phyloP scores from a whole-genome alignment of 2,329 filamentous ascomycete genomes.

The Colletotrichum brevisporum region DNA sequence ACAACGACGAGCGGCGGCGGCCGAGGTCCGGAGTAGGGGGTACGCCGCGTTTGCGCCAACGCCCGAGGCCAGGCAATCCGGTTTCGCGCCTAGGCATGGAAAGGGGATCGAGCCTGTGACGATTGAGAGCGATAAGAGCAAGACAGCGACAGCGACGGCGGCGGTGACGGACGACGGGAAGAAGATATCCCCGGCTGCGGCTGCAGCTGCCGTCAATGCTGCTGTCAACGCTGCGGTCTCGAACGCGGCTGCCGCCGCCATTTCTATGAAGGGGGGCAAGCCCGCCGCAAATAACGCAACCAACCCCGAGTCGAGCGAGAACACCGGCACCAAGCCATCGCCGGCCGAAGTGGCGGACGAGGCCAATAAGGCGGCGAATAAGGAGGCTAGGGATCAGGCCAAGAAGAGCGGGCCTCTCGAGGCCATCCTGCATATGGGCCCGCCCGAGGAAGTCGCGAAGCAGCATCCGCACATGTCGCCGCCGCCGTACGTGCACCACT shows the following conservation, averaged over 20 bases:
- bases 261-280: conserved; percentile 27
- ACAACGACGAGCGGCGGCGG: conserved; percentile 45
- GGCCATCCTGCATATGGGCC: conserved; percentile 63
- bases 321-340: neutral
- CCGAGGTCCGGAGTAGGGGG: conserved; percentile 45
- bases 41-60: conserved; percentile 53
- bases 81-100: conserved; percentile 69
- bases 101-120: conserved; percentile 71
- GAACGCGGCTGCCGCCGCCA: neutral
- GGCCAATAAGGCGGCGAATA: conserved; percentile 45
- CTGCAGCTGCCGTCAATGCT: neutral
- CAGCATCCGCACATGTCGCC: conserved; percentile 78
- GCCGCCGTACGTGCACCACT: conserved; percentile 92
- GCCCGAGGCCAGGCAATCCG: conserved; percentile 54
- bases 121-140: conserved; percentile 44
- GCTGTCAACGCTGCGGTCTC: neutral
- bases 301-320: conserved; percentile 27
- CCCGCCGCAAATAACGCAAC: conserved; percentile 24
- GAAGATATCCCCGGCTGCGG: neutral
- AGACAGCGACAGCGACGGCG: conserved; percentile 42
- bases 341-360: conserved; percentile 33
- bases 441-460: conserved; percentile 55
- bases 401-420: conserved; percentile 65
- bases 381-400: conserved; percentile 52
- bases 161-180: neutral